Evolutionary conservation across 345 rosid genomes (phyloP), one percentile per base, ranked within the genome.

Genomic region (Litchi chinensis): DNA sequence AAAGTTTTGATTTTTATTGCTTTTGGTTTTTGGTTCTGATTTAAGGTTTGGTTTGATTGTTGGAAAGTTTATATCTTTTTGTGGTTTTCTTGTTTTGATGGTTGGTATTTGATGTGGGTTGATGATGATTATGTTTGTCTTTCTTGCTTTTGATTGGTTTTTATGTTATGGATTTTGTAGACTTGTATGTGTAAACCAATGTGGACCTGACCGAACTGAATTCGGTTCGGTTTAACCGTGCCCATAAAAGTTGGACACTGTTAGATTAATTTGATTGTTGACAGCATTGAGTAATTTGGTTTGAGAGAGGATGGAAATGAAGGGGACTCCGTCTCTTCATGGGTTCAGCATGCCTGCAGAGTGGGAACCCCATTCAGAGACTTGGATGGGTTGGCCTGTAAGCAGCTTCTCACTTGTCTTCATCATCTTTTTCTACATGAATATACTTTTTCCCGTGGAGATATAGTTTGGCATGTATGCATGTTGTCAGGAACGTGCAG

Each of bases 301-400:
- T 28, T 41, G 9, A 41, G 43, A 43, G 37, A 39, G 22, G 24
- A 79, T 76, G 90, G 91, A 85, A n/a, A 40, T 86, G 82, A 65
- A 79, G 13, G 97, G 85, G 22, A 75, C 91, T 54, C 98, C 98
- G 43, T 85, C 71, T 75, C 72, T 73, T 59, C 91, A 85, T 77
- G 97, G 98, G 54, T 94, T 41, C 72, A 83, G 68, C 73, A 96
- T 96, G 99, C 98, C 98, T 78, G 99, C 98, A 66, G 98, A 96
- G 83, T 96, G 98, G 98, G 98, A 92, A 79, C 79, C 89, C 77
- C 99, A 96, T 82, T 91, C 94, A 0, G 95, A 86, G 78, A 84
- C 90, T 81, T 96, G 99, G 99, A 92, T 94, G 86, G 99, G 97
- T 48, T 94, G 99, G 99, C 99, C 99, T 79, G 99, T 96, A 84